Percentiles rank a stretch among this genome's conserved stretches.
Evolutionary conservation across 805 yeast species (phyloP).

Genomic region (Myxozyma geophila): DNA sequence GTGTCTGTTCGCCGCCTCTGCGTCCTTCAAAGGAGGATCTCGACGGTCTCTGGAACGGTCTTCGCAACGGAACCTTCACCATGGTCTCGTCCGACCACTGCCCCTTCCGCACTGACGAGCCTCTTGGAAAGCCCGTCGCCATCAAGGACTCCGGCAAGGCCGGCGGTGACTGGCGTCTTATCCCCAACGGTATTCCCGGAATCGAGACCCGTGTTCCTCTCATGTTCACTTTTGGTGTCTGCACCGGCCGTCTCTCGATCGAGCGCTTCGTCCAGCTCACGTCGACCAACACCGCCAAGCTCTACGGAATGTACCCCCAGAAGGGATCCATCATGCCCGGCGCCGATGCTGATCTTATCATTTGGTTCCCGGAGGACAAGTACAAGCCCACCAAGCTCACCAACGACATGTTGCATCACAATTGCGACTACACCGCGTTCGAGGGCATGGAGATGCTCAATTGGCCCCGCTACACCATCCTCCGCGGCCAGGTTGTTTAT

Average conservation of each 20-base stretch:
- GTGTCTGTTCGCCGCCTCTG: constrained; percentile 57
- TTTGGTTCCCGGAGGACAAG: constrained; percentile 53
- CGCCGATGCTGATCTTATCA: constrained; percentile 54
- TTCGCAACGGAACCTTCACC: constrained; percentile 56
- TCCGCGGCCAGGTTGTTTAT: constrained; percentile 41
- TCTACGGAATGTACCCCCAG: constrained; percentile 50
- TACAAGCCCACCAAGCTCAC: constrained; percentile 46
- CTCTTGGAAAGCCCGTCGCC: constrained; percentile 51
- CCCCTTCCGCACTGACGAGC: constrained; percentile 51
- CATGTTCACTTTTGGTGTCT: constrained; percentile 51
- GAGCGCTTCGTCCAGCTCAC: constrained; percentile 54
- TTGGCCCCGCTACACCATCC: constrained; percentile 55
- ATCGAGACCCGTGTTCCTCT: constrained; percentile 55
- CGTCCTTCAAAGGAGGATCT: constrained; percentile 51
- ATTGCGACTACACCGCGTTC: constrained; percentile 41
- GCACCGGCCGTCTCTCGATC: constrained; percentile 50
- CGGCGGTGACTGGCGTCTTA: constrained; percentile 39
- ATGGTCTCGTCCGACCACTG: constrained; percentile 56
- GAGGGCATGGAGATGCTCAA: constrained; percentile 51
- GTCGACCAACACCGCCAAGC: constrained; percentile 54
- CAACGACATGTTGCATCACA: constrained; percentile 39
- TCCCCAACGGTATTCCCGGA: constrained; percentile 59
- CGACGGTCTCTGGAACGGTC: constrained; percentile 53
- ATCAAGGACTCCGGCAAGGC: constrained; percentile 35
- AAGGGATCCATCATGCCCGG: constrained; percentile 55